Base-by-base conservation (phyloP, 345 rosid species). In the Lumnitzera littorea region DNA sequence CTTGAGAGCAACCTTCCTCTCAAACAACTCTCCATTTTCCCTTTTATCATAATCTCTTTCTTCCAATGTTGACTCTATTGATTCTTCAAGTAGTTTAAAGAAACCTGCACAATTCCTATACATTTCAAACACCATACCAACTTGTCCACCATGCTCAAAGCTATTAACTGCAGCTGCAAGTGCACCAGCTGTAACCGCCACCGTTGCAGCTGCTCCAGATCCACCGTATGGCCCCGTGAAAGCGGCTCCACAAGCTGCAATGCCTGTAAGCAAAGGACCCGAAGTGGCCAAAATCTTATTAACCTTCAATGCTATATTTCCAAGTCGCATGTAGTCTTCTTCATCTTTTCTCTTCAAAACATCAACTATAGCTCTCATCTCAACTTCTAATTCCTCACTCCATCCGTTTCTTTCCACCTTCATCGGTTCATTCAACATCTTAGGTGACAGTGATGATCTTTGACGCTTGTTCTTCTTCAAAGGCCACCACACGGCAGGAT, bases 401-500 rank as follows among this genome's bases (percentile, higher is more conserved):
- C 75, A 80, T 2, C 77, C 74, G 1, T 72, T 74, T 23, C 49
- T 43, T 9, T 25, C 53, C 2, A 17, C 62, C 57, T 48, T 0
- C 15, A 15, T 24, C 14, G 5, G 29, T 13, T 9, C 17, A 47
- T 43, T 16, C 12, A 20, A 41, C 55, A 23, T 43, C 24, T 15
- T 62, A 51, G 1, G 58, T 5, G 43, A 36, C 23, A 58, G 25
- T 54, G 15, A 17, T 12, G 12, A 16, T 29, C 12, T 2, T 17
- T 17, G 55, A 52, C 20, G 20, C 2, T 52, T 17, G 9, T 50
- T 13, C 53, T 50, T 52, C 24, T 36, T 36, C 11, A 9, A 36
- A 9, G 83, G 79, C 83, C 83, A 71, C 81, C 79, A 69, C 12
- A 48, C 61, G 0, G 77, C 77, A 1, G 79, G 74, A 58, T 66